Base-by-base conservation (phyloP, 163 green algal genomes). In the Scenedesmus sp. region DNA sequence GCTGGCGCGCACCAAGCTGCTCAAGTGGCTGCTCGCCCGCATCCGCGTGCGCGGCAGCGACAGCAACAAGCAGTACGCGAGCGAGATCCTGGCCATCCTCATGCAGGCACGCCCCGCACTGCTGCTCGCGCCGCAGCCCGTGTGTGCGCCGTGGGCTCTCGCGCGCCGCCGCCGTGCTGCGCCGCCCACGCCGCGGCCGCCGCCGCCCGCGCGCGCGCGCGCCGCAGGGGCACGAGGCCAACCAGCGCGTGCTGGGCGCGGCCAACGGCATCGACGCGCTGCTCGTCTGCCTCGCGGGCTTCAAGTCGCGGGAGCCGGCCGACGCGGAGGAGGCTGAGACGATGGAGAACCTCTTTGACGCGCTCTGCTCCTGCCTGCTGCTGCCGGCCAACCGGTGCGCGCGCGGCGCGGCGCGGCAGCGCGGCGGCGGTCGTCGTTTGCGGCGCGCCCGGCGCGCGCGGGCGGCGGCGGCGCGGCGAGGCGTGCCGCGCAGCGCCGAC, bases 341-440 rank as follows among this genome's bases (percentile, higher is more conserved):
- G 31, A 20, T 97, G 48, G 91, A 96, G 82, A 98, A 98, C 84
- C 80, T 96, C 60, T 97, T 97, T 75, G 91, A 97, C 63, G 87
- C 89, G 28, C 78, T 98, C 15, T 95, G 90, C 80, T 89, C 87
- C 17, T 89, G 78, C 66, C 84, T 98, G 20, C 91, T 98, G 90
- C 66, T 87, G 70, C 80, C 67, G 5, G 87, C 88, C 22, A 94
- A 92, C 83, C 95, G 95, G 86, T 80, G 33, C 4, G 58, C 1
- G 1, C 2, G 50, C 0, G 34, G 31, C 4, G 56, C 14, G 56
- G n/a, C n/a, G n/a, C n/a, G n/a, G 56, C 13, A 65, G 24, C 14
- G 24, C 18, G 24, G 22, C 14, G 56, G 14, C 47, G 9, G 5
- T 45, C 3, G 39, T 14, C 42, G 29, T 64, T 45, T 45, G 26